Conservation (phyloP, 352 stramenopile genomes). For the Phytophthora fragariaefolia region DNA sequence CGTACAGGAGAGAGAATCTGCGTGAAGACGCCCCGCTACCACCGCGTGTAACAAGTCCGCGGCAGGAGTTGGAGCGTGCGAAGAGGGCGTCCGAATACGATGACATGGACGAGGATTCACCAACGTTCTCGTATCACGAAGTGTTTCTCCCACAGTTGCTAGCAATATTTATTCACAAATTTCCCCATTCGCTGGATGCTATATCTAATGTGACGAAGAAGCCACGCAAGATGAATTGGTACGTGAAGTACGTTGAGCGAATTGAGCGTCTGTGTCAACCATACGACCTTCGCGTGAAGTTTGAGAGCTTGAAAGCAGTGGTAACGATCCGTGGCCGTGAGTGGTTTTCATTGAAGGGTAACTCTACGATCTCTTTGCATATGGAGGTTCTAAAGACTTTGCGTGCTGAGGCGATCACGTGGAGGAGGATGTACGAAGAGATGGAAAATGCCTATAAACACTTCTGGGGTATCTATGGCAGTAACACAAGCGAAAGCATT, state of each 20-base stretch:
- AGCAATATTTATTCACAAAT: constrained; percentile 58
- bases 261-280: constrained; percentile 49
- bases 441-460: constrained; percentile 39
- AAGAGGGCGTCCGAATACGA: constrained; percentile 12
- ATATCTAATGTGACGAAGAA: constrained; percentile 76
- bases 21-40: constrained; percentile 5
- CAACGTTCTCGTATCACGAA: constrained; percentile 62
- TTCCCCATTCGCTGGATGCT: constrained; percentile 55
- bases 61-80: constrained; percentile 3
- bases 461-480: constrained; percentile 21
- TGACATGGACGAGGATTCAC: constrained; percentile 31
- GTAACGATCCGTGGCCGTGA: constrained; percentile 56
- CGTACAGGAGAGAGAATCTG: constrained; percentile 22
- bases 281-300: constrained; percentile 49
- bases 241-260: constrained; percentile 66
- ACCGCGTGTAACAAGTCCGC: constrained; percentile 24
- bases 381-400: constrained; percentile 54
- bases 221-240: constrained; percentile 73
- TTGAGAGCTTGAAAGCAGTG: constrained; percentile 42
- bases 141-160: constrained; percentile 56
- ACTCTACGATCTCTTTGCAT: constrained; percentile 56
- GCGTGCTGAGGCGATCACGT: constrained; percentile 50
- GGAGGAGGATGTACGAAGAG: constrained; percentile 53
- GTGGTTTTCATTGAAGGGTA: constrained; percentile 53
- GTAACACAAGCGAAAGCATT: constrained; percentile 36